Conservation (phyloP, 2,329 filamentous ascomycete genomes). For the Bimuria novae-zelandiae region DNA sequence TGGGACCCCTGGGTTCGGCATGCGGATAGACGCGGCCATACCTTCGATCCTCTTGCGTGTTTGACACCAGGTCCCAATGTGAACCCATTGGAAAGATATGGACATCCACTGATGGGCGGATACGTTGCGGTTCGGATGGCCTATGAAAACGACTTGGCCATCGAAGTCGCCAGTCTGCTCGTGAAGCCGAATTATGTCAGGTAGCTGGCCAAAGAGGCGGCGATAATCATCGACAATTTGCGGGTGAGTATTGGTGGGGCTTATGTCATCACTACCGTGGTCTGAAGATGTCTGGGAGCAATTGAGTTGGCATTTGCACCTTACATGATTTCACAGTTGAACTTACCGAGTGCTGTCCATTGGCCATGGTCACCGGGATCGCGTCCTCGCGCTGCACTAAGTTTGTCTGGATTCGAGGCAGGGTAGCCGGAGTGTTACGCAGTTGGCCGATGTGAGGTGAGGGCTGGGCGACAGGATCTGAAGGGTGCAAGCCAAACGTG, state of each 20-base stretch:
- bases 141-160: conserved; percentile 52
- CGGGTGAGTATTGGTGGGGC: conserved; percentile 8
- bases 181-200: conserved; percentile 47
- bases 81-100: conserved; percentile 49
- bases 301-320: neutral
- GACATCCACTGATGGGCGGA: conserved; percentile 54
- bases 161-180: conserved; percentile 37
- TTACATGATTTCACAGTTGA: neutral
- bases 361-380: neutral
- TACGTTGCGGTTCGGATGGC: conserved; percentile 54
- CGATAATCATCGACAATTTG: conserved; percentile 31
- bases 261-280: conserved; percentile 7
- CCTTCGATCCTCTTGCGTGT: conserved; percentile 50
- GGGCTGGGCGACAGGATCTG: neutral
- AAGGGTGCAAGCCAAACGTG: neutral
- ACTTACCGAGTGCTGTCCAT: neutral
- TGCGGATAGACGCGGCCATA: conserved; percentile 47
- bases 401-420: conserved; percentile 14
- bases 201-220: conserved; percentile 50
- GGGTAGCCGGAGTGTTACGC: conserved; percentile 7
- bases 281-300: neutral
- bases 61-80: conserved; percentile 51
- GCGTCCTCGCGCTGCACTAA: neutral
- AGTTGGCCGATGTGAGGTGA: neutral
- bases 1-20: conserved; percentile 43